Evolutionary conservation across 768 basidiomycete genomes (phyloP).

Genomic region (Auriscalpium microsporum): DNA sequence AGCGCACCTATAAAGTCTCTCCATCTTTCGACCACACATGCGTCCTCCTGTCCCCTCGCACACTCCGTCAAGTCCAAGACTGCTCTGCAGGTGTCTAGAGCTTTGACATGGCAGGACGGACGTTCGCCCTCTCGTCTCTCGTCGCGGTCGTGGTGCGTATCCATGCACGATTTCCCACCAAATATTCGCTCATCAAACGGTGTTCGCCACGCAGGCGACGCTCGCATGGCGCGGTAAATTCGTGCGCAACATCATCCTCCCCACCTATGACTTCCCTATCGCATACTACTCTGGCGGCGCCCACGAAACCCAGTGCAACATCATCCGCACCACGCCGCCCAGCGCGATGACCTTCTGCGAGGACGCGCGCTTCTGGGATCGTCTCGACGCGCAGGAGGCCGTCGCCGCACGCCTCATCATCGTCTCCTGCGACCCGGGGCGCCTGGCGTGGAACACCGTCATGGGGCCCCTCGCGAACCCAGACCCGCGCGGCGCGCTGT

Average conservation of each 20-base stretch:
- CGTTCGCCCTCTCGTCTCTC: no score
- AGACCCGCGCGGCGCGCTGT: conserved; percentile 48
- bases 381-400: conserved; percentile 30
- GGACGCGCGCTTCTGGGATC: conserved; percentile 59
- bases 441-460: conserved; percentile 65
- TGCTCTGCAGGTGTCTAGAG: no score
- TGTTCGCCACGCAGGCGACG: no score
- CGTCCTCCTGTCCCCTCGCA: no score
- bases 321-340: conserved; percentile 26
- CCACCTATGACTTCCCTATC: conserved; percentile 10
- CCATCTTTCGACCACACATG: no score
- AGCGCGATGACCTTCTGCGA: conserved; percentile 45
- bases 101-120: no score
- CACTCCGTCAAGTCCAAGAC: no score
- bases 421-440: conserved; percentile 42
- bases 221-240: no score
- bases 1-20: no score
- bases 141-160: no score
- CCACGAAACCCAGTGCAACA: conserved; percentile 36
- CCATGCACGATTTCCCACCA: no score
- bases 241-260: background rate
- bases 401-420: conserved; percentile 38
- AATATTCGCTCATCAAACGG: no score
- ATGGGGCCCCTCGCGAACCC: conserved; percentile 64
- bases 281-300: conserved; percentile 35